phyloP scores from a whole-genome alignment of 352 stramenopile genomes.

The Globisporangium echinulatum region DNA sequence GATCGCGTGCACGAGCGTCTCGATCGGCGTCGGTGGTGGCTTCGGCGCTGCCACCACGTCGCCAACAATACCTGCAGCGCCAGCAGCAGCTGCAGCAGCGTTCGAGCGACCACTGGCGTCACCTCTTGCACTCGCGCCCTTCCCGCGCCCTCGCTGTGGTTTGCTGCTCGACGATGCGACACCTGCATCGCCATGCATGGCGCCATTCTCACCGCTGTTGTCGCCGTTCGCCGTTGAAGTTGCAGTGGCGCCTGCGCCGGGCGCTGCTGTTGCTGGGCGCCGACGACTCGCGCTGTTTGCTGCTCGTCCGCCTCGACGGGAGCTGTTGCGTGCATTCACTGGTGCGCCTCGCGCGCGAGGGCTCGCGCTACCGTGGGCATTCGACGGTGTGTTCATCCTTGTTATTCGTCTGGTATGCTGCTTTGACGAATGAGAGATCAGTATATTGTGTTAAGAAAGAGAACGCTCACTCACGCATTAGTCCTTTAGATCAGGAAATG shows the following conservation, averaged over 20 bases:
- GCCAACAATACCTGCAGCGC: neutral
- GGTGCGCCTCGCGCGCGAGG: neutral
- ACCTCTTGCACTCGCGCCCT: neutral
- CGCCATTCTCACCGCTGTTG: neutral
- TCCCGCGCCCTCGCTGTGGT: neutral
- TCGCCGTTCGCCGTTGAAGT: neutral
- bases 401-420: too few relatives aligned
- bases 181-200: too few relatives aligned
- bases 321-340: neutral
- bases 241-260: neutral
- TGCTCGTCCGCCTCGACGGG: neutral
- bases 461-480: too few relatives aligned
- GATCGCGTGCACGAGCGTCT: conserved; percentile 14
- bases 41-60: neutral
- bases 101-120: neutral
- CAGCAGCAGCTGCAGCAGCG: neutral
- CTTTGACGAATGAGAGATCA: too few relatives aligned
- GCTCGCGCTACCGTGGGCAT: neutral
- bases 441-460: too few relatives aligned
- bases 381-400: too few relatives aligned
- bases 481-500: too few relatives aligned
- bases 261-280: neutral
- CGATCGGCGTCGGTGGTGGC: conserved; percentile 5
- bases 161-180: neutral
- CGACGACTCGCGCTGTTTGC: neutral